Conservation (phyloP, 768 basidiomycete genomes). For the Crassisporium funariophilum region DNA sequence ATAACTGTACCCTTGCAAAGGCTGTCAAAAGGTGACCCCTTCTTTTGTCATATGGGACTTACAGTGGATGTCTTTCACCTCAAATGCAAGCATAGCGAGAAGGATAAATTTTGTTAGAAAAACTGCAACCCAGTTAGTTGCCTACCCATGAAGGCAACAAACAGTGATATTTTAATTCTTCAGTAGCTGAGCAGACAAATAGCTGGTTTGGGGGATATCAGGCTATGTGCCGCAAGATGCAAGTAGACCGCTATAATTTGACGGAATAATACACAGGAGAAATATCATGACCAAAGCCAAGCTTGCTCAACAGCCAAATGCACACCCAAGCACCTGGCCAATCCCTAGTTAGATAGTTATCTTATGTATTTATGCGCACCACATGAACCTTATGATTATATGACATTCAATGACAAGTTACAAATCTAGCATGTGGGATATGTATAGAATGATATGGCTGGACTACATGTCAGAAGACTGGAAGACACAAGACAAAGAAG, state of each 20-base stretch:
- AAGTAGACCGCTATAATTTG: slow-evolving; percentile 27
- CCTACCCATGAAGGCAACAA: not conserved
- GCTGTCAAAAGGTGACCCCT: not conserved
- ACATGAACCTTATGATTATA: not conserved
- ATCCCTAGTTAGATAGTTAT: not conserved
- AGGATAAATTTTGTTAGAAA: not conserved
- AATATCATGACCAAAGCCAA: slow-evolving; percentile 13
- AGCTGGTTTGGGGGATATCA: slow-evolving; percentile 28
- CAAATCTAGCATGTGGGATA: not conserved
- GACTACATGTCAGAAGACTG: not conserved
- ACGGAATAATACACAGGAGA: slow-evolving; percentile 32
- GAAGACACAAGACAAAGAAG: not conserved
- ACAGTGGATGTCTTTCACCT: slow-evolving; percentile 5
- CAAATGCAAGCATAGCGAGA: slow-evolving; percentile 6
- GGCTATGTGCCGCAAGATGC: slow-evolving; percentile 31
- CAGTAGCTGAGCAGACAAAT: slow-evolving; percentile 12
- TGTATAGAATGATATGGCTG: not conserved
- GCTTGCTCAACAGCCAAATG: not conserved
- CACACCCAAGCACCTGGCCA: not conserved
- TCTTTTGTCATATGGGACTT: not conserved
- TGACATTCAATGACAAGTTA: not conserved
- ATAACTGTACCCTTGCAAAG: slow-evolving; percentile 24
- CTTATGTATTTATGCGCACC: not conserved
- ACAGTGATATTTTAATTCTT: slow-evolving; percentile 27
- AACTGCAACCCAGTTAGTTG: slow-evolving; percentile 7